Base-by-base conservation (phyloP, 2,329 filamentous ascomycete genomes). In the Elsinoe batatas region DNA sequence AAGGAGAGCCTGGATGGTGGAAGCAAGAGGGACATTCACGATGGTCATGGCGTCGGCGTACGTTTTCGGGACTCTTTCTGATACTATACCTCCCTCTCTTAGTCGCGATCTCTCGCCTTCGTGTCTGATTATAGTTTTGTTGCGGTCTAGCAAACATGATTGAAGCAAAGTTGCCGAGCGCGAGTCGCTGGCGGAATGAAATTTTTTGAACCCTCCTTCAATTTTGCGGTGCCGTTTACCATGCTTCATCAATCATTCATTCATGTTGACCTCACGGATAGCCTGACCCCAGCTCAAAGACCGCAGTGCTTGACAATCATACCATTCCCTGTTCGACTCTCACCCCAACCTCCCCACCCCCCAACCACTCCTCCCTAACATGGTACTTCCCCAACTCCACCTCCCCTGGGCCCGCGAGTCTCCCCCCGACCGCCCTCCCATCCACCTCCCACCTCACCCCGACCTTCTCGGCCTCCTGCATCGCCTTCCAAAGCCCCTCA, bases 31-130 rank as follows among this genome's bases (percentile, higher is more conserved):
- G 22, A 22, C 4, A 15, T 49, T 35, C 15, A 49, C 15, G 44
- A 35, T 35, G 17, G 32, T 26, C 47, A 51, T 51, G 47, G 47
- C 47, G 47, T 51, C 47, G 47, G 47, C 47, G 47, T 49, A 49
- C 32, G 26, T 30, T 30, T 44, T 10, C 18, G 40, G 40, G 38
- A 18, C 18, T 12, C 40, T 44, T 42, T 12, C 40, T 44, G 40
- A 26, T 44, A 44, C 40, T 44, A 44, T 44, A 44, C 40, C 40
- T 44, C 40, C 40, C 40, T 44, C 40, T 44, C 40, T 22, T 44
- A 18, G 40, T 44, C 17, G 17, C n/a, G 17, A 22, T 22, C 10
- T 44, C 26, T 22, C 40, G 26, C 26, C 26, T 30, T 30, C 26
- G 26, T 30, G 26, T 30, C 26, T 30, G 26, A 30, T 30, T 30